These are phyloP conservation scores for Brassica nigra DNA, from an alignment of 345 rosid genomes.

Conservation along the genomic window DNA sequence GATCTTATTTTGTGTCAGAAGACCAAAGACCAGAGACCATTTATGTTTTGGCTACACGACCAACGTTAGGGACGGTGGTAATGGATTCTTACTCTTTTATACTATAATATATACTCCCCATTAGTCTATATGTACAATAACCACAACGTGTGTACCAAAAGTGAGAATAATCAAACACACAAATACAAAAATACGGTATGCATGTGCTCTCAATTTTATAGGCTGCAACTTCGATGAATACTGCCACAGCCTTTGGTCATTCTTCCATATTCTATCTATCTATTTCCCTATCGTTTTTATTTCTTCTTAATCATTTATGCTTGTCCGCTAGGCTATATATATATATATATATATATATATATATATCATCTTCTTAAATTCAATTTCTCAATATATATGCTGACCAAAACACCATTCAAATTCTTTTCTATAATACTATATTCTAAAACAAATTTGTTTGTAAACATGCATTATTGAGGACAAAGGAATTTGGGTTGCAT, in stretches of 20 bases:
- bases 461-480: conserved; percentile 39
- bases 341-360: conserved; percentile 17
- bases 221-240: conserved; percentile 34
- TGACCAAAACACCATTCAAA: conserved; percentile 25
- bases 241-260: conserved; percentile 17
- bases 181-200: conserved; percentile 17
- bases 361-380: conserved; percentile 17
- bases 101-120: conserved; percentile 10
- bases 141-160: conserved; percentile 15
- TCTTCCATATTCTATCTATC: conserved; percentile 16
- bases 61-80: conserved; percentile 43
- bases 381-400: conserved; percentile 11
- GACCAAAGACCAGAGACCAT: conserved; percentile 36
- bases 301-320: background rate
- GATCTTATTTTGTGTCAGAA: conserved; percentile 40
- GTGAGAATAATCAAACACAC: conserved; percentile 21
- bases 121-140: conserved; percentile 39
- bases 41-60: conserved; percentile 38
- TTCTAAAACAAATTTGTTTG: background rate
- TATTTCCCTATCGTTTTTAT: conserved; percentile 13
- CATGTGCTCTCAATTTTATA: conserved; percentile 39
- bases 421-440: background rate
- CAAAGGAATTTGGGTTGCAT: conserved; percentile 44
- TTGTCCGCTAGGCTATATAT: conserved; percentile 18
- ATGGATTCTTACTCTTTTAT: conserved; percentile 27